phyloP scores from a whole-genome alignment of 2,329 filamentous ascomycete genomes.

The Stagonosporopsis cucurbitacearum region DNA sequence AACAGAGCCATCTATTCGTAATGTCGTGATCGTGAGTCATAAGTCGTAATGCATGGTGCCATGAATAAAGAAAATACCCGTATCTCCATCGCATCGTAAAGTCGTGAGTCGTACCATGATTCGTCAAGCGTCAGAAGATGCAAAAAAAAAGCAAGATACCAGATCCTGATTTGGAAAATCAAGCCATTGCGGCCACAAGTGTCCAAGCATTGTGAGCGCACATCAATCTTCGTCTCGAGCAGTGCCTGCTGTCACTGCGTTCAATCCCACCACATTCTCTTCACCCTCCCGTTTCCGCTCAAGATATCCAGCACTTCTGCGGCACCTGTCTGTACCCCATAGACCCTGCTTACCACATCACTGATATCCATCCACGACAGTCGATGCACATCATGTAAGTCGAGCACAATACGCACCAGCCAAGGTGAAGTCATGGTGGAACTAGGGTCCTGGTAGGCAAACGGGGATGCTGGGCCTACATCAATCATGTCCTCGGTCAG shows the following conservation, averaged over 20 bases:
- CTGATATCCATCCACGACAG: conserved; percentile 50
- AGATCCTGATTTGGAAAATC: not conserved
- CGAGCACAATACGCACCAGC: conserved; percentile 47
- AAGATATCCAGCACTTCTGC: conserved; percentile 47
- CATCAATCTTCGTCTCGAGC: not conserved
- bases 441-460: conserved; percentile 39
- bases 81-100: not conserved
- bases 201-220: no score
- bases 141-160: not conserved
- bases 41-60: conserved; percentile 20
- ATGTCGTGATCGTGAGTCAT: conserved; percentile 23
- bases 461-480: conserved; percentile 23
- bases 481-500: not conserved
- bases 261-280: conserved; percentile 47
- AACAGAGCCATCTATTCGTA: conserved; percentile 16
- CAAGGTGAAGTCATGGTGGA: conserved; percentile 43
- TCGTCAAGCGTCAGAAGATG: conserved; percentile 1
- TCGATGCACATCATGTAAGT: conserved; percentile 43
- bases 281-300: conserved; percentile 43
- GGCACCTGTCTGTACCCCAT: conserved; percentile 43
- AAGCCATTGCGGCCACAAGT: not conserved
- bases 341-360: conserved; percentile 42
- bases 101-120: conserved; percentile 1
- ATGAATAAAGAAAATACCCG: not conserved
- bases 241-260: not conserved